A percentile compares a stretch with the other conserved stretches of the same genome.
Evolutionary conservation across 805 yeast genomes (phyloP).

Genomic region (Starmerella etchellsii): DNA sequence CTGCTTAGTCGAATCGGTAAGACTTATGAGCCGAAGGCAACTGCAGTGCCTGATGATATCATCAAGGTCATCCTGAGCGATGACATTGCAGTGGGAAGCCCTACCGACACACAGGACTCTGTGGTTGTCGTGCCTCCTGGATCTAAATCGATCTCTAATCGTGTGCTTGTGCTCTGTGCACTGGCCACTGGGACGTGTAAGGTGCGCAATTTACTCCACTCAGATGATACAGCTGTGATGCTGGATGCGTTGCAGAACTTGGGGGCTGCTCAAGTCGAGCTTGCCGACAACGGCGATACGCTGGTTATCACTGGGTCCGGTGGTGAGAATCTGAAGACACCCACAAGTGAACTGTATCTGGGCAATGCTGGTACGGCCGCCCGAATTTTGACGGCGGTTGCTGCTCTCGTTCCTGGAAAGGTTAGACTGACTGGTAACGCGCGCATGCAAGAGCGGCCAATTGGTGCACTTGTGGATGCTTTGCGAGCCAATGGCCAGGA

Average conservation of each 20-base stretch:
- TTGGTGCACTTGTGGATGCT: conserved; percentile 92
- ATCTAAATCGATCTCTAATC: conserved; percentile 89
- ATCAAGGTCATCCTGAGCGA: conserved; percentile 72
- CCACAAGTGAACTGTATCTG: conserved; percentile 62
- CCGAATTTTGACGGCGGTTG: conserved; percentile 83
- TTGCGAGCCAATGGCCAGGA: conserved; percentile 64
- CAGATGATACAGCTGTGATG: conserved; percentile 96
- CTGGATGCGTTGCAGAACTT: conserved; percentile 67
- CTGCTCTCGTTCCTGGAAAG: conserved; percentile 34
- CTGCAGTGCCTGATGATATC: conserved; percentile 67
- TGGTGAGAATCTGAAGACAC: conserved; percentile 32
- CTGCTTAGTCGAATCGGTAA: conserved; percentile 73
- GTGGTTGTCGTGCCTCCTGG: conserved; percentile 73
- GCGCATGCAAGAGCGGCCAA: conserved; percentile 95
- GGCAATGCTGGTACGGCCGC: conserved; percentile 99
- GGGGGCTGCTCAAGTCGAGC: conserved; percentile 66
- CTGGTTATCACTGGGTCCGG: conserved; percentile 82
- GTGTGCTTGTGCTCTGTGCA: conserved; percentile 88
- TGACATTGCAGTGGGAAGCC: conserved; percentile 47
- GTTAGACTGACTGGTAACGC: conserved; percentile 82
- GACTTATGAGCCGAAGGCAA: conserved; percentile 80
- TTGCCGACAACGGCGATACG: conserved; percentile 83
- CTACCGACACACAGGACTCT: conserved; percentile 26
- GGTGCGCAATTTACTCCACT: conserved; percentile 75
- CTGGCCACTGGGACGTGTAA: conserved; percentile 75